Percentiles rank a stretch among this genome's conserved stretches.
phyloP scores from a whole-genome alignment of 2,329 filamentous ascomycete species.

The Hirsutella thompsonii region DNA sequence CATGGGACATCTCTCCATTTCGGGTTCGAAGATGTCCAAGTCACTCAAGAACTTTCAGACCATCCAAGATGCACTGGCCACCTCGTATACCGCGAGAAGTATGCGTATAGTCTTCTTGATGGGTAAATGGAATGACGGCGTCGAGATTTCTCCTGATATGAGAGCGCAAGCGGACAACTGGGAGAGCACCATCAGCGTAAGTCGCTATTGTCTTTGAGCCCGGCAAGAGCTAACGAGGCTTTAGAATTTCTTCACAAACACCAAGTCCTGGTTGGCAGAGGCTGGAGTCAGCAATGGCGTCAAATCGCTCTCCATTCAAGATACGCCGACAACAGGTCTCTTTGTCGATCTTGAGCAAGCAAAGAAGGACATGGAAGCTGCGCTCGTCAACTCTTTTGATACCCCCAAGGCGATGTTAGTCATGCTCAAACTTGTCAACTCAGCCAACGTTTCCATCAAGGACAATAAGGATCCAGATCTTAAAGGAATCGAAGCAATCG shows the following conservation, averaged over 20 bases:
- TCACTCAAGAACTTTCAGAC: constrained; percentile 93
- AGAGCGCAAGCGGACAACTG: constrained; percentile 61
- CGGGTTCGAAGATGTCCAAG: constrained; percentile 92
- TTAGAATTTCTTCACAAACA: constrained; percentile 46
- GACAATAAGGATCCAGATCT: constrained; percentile 33
- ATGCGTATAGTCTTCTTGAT: constrained; percentile 80
- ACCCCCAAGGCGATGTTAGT: constrained; percentile 66
- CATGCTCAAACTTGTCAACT: constrained; percentile 66
- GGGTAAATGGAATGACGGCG: constrained; percentile 79
- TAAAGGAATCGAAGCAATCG: constrained; percentile 40
- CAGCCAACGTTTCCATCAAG: constrained; percentile 53
- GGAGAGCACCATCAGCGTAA: constrained; percentile 63
- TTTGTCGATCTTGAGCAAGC: constrained; percentile 35
- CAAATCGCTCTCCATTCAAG: constrained; percentile 24
- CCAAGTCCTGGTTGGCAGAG: constrained; percentile 39
- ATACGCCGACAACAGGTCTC: constrained; percentile 17
- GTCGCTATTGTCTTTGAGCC: constrained; percentile 5
- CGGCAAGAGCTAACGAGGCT: constrained; percentile 7
- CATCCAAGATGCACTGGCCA: constrained; percentile 66
- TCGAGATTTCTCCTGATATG: constrained; percentile 82
- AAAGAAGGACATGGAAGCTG: constrained; percentile 39
- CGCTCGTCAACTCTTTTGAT: constrained; percentile 76
- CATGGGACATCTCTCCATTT: constrained; percentile 79
- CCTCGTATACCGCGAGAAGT: constrained; percentile 60
- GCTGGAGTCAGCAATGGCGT: constrained; percentile 21